Base-by-base conservation (phyloP, 2,329 filamentous ascomycete genomes). In the Chaetomium sp. region DNA sequence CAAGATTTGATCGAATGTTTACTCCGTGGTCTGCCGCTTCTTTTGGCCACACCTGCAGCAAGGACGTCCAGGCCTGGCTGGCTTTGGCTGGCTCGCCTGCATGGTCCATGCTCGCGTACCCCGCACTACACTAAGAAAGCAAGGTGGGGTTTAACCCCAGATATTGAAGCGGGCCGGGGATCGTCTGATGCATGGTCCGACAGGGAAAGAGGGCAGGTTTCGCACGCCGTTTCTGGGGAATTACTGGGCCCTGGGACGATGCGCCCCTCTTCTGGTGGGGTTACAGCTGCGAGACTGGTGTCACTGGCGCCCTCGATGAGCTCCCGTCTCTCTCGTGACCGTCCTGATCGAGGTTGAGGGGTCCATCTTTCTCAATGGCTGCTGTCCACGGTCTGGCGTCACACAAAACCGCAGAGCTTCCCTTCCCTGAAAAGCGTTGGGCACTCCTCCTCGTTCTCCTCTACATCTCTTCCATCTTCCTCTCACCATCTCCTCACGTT, bases 261-360 rank as follows among this genome's bases (percentile, higher is more conserved):
- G 6, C 56, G 59, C 58, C 59, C 60, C 60, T 62, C 60, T 56
- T 54, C 19, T 54, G 55, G 56, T 49, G 59, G 61, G 62, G 53
- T 52, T 59, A 19, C 42, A 40, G 49, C 55, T 50, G 53, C 52
- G 49, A 50, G 48, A 27, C 19, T 27, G 19, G 19, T 27, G 19
- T 27, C 19, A 27, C 19, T 27, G 19, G 19, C 19, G 19, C 19
- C 19, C 19, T 27, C 19, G 19, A 27, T 27, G 19, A 27, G 19
- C 19, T 27, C 19, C 19, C 19, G 19, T 27, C 46, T 48, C 58
- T 61, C 58, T 56, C 58, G 54, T 63, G 60, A 61, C 60, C 55
- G 52, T 38, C 14, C 44, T 53, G 52, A 36, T 48, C 55, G 47
- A 54, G 38, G 19, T 27, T 27, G 19, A 27, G 19, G 19, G 19